These are phyloP conservation scores for Kandelia obovata DNA, from an alignment of 345 rosid genomes.

Conservation along the genomic window DNA sequence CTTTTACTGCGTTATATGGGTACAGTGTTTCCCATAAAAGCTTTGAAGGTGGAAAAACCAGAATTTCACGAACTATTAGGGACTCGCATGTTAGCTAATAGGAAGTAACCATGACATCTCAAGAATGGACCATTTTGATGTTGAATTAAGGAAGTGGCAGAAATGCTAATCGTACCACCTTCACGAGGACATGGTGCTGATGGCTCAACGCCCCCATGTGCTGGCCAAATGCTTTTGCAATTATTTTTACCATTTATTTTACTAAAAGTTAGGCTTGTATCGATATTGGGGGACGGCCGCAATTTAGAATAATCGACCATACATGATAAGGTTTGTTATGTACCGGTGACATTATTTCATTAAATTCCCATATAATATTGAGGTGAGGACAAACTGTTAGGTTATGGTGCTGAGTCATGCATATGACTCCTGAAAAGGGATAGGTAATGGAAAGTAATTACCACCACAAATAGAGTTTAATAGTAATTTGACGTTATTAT, in stretches of 20 bases:
- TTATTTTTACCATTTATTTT: not conserved
- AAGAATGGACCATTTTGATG: not conserved
- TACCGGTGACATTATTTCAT: not conserved
- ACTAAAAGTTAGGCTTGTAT: slow-evolving; percentile 16
- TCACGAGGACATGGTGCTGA: slow-evolving; percentile 11
- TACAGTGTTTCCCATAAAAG: too few relatives aligned
- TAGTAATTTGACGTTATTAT: too few relatives aligned
- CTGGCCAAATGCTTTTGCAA: not conserved
- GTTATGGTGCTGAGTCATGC: not conserved
- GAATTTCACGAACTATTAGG: too few relatives aligned
- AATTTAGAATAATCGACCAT: not conserved
- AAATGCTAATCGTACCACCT: slow-evolving; percentile 11
- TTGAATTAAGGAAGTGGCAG: slow-evolving; percentile 9
- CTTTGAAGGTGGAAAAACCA: too few relatives aligned
- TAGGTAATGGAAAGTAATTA: not conserved
- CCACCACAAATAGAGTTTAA: too few relatives aligned
- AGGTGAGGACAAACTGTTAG: not conserved
- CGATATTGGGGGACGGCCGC: not conserved
- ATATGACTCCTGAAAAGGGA: not conserved
- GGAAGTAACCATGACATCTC: not conserved
- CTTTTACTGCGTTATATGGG: too few relatives aligned
- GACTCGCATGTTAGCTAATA: too few relatives aligned
- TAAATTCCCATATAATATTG: not conserved
- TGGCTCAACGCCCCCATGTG: slow-evolving; percentile 17
- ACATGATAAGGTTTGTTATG: not conserved